phyloP scores from a whole-genome alignment of 2,329 filamentous ascomycete species.

The Paraconiothyrium brasiliense region DNA sequence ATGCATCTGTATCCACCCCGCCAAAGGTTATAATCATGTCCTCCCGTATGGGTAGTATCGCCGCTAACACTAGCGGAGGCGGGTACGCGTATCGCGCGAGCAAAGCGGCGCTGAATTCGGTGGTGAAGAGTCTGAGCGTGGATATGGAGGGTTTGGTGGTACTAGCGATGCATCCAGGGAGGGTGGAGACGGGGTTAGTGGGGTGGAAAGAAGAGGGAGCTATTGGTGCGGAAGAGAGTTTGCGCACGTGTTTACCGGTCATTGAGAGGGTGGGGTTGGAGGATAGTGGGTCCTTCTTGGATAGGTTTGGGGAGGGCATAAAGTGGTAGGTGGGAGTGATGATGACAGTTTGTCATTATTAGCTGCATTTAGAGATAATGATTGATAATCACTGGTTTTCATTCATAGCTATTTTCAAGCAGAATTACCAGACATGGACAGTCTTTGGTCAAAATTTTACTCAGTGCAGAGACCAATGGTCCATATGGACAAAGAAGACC shows the following conservation, averaged over 20 bases:
- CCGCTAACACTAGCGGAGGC: conserved; percentile 51
- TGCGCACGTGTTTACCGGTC: conserved; percentile 49
- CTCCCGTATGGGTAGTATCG: conserved; percentile 57
- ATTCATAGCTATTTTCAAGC: not conserved
- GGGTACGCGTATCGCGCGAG: conserved; percentile 59
- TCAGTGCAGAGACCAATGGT: not conserved
- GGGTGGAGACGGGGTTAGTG: conserved; percentile 58
- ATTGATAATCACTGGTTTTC: not conserved
- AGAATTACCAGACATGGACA: not conserved
- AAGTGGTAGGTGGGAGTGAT: conserved; percentile 47
- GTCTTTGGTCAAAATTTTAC: not conserved
- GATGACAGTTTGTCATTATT: too few species aligned
- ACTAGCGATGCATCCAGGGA: conserved; percentile 56
- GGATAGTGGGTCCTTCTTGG: conserved; percentile 54
- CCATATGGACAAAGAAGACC: conserved; percentile 6
- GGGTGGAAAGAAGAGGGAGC: conserved; percentile 57
- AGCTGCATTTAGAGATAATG: not conserved
- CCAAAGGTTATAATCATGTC: conserved; percentile 55
- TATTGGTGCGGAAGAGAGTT: conserved; percentile 53
- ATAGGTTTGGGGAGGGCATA: conserved; percentile 55
- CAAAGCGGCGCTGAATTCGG: conserved; percentile 58
- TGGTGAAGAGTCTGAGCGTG: conserved; percentile 55
- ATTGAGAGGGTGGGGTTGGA: conserved; percentile 43
- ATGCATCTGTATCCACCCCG: not conserved
- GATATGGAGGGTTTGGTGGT: conserved; percentile 56